Evolutionary conservation across 192 early-diverging fungal genomes (phyloP).

Genomic region (Umbelopsis isabellina): DNA sequence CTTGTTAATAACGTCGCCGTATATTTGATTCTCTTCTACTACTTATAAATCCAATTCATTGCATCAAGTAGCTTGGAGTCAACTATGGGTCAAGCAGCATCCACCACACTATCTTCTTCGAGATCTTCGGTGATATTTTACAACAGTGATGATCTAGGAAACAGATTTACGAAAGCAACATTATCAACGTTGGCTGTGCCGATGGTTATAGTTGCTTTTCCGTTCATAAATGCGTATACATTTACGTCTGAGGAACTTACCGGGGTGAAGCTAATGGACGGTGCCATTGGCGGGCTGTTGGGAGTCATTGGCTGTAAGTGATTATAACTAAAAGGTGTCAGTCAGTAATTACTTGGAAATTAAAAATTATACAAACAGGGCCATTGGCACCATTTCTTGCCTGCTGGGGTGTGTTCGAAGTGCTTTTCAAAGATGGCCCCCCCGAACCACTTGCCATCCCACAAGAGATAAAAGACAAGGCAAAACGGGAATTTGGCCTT

Average conservation of each 20-base stretch:
- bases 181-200: constrained; percentile 38
- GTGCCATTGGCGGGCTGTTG: constrained; percentile 36
- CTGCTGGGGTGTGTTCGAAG: constrained; percentile 34
- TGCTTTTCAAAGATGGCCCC: constrained; percentile 32
- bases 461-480: constrained; percentile 27
- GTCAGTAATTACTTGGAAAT: no score
- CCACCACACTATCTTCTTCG: constrained; percentile 25
- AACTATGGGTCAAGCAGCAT: constrained; percentile 40
- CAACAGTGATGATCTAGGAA: constrained; percentile 31
- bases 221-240: constrained; percentile 37
- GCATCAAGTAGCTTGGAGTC: background rate
- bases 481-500: constrained; percentile 30
- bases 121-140: constrained; percentile 28
- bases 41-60: no score
- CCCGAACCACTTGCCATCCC: constrained; percentile 30
- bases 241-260: constrained; percentile 39
- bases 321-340: background rate
- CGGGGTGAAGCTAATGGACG: constrained; percentile 36
- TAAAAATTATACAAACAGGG: background rate
- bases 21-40: no score
- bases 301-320: constrained; percentile 43
- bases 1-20: no score
- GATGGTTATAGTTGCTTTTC: constrained; percentile 42
- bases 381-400: constrained; percentile 39
- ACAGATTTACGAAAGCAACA: constrained; percentile 33